These are phyloP conservation scores for Chlamydomonas reinhardtii DNA, from an alignment of 163 green algal genomes.

Conservation along the genomic window DNA sequence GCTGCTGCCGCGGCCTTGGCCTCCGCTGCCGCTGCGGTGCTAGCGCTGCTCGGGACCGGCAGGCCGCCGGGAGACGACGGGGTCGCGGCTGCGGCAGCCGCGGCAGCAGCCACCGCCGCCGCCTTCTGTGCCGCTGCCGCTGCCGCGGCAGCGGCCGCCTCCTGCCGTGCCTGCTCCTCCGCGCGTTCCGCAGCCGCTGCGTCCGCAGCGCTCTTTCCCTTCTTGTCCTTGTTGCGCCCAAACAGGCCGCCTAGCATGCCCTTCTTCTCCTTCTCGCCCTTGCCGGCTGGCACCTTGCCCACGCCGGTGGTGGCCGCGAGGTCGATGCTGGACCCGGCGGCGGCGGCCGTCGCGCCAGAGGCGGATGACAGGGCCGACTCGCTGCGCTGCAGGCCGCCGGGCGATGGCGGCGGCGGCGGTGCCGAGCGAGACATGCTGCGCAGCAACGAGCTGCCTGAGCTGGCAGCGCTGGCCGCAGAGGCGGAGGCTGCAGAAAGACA, in stretches of 20 bases:
- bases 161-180: background rate
- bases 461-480: background rate
- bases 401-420: background rate
- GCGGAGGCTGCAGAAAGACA: background rate
- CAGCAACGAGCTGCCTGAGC: too few relatives aligned
- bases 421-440: background rate
- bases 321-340: background rate
- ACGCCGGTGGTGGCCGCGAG: background rate
- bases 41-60: background rate
- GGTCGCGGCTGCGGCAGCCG: background rate
- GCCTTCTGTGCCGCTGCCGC: background rate
- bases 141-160: background rate
- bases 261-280: constrained; percentile 15
- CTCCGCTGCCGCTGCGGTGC: background rate
- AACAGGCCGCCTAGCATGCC: constrained; percentile 7
- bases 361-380: background rate
- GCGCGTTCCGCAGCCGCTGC: background rate
- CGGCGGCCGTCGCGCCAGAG: background rate
- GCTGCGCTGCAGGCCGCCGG: background rate
- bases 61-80: background rate
- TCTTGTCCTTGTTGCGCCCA: constrained; percentile 21
- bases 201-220: background rate
- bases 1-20: background rate
- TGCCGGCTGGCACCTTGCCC: background rate
- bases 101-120: background rate